Conservation (phyloP, 345 rosid species). For the Aurinia saxatilis region DNA sequence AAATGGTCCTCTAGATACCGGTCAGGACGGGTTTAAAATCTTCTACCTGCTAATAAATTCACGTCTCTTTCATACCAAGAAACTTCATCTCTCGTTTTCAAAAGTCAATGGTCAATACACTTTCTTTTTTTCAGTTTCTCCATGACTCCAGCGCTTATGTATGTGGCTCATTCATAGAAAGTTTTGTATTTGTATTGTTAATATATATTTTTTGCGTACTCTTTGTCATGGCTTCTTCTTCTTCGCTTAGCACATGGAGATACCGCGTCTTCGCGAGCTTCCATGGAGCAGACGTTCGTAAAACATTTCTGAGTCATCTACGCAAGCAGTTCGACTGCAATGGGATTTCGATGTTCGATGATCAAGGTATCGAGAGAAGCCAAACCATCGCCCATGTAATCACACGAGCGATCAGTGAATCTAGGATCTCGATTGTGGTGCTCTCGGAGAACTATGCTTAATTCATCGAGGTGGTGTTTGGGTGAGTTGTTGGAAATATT, state of each 20-base stretch:
- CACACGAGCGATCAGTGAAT: neutral
- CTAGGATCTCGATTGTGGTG: constrained; percentile 9
- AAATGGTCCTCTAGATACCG: too few relatives aligned
- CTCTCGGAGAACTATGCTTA: constrained; percentile 2
- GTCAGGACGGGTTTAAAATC: too few relatives aligned
- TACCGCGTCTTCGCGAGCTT: neutral
- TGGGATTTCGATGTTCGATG: neutral
- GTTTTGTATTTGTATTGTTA: too few relatives aligned
- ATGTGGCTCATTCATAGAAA: too few relatives aligned
- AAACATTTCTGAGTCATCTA: neutral
- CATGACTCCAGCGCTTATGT: too few relatives aligned
- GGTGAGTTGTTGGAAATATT: constrained; percentile 13
- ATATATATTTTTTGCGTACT: too few relatives aligned
- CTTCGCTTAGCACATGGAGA: neutral
- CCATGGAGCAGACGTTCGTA: constrained; percentile 12
- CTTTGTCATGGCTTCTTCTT: neutral
- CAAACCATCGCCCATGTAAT: neutral
- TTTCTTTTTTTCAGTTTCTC: too few relatives aligned
- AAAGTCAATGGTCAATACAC: too few relatives aligned
- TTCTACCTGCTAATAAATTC: too few relatives aligned
- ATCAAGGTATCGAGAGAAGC: neutral
- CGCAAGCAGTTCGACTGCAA: neutral
- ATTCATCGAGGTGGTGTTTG: constrained; percentile 23
- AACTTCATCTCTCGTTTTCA: too few relatives aligned
- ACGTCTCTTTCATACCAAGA: too few relatives aligned